Evolutionary conservation across 768 basidiomycete species (phyloP).

Genomic region (Russula emetica): DNA sequence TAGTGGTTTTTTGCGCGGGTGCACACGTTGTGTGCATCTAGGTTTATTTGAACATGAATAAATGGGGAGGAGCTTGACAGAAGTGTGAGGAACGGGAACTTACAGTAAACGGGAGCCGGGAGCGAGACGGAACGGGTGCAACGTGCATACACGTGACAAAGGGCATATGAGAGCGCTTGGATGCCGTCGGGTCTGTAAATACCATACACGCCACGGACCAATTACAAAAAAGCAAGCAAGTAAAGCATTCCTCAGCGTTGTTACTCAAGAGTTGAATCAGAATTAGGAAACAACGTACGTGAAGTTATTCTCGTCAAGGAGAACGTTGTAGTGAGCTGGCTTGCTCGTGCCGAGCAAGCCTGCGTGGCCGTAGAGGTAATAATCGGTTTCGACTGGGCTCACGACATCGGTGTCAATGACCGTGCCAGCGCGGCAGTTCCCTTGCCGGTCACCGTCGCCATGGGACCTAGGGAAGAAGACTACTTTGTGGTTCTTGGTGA

Average conservation of each 20-base stretch:
- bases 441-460: constrained; percentile 36
- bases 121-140: constrained; percentile 80
- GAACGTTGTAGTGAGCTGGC: constrained; percentile 54
- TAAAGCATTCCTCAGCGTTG: neutral
- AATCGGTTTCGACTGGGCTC: constrained; percentile 70
- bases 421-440: constrained; percentile 71
- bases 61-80: neutral
- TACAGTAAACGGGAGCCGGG: constrained; percentile 77
- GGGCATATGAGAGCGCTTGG: constrained; percentile 64
- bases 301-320: constrained; percentile 54
- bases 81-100: constrained; percentile 29
- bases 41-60: constrained; percentile 29
- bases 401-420: constrained; percentile 67
- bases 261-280: neutral
- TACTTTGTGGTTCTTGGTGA: constrained; percentile 71
- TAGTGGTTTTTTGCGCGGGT: constrained; percentile 76
- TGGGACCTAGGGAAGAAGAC: constrained; percentile 47
- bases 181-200: constrained; percentile 53
- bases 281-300: constrained; percentile 38
- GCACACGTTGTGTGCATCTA: constrained; percentile 71
- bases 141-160: constrained; percentile 76
- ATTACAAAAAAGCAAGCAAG: no score
- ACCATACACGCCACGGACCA: neutral
- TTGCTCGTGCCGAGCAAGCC: constrained; percentile 50
- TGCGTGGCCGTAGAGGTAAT: constrained; percentile 71